Conservation (phyloP, 2,329 filamentous ascomycete species). For the Neurospora sp. region DNA sequence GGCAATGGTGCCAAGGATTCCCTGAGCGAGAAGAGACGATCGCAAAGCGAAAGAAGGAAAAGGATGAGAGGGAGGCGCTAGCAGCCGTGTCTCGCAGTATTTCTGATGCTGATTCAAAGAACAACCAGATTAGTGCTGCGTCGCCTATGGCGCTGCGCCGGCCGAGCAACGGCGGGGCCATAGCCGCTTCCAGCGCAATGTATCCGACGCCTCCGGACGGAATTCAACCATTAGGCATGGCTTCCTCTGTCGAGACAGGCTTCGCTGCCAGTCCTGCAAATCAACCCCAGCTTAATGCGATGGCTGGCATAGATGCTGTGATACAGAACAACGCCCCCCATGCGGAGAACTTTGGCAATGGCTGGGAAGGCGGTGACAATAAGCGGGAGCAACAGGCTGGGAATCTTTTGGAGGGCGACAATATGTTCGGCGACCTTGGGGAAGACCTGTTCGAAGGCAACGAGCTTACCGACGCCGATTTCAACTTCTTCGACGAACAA, state of each 20-base stretch:
- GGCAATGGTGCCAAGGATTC: conserved; percentile 35
- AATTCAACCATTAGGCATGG: conserved; percentile 42
- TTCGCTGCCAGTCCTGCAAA: conserved; percentile 46
- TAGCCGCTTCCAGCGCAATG: conserved; percentile 38
- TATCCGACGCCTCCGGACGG: conserved; percentile 66
- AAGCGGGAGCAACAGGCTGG: conserved; percentile 35
- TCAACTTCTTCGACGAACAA: conserved; percentile 69
- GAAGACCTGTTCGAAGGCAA: conserved; percentile 63
- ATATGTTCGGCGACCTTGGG: conserved; percentile 59
- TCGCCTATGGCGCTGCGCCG: conserved; percentile 43
- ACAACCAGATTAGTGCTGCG: conserved; percentile 35
- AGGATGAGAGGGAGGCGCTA: conserved; percentile 22
- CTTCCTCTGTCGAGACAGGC: conserved; percentile 44
- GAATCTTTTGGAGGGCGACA: conserved; percentile 39
- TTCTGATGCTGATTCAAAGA: conserved; percentile 30
- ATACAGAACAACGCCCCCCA: conserved; percentile 19
- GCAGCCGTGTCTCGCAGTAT: conserved; percentile 30
- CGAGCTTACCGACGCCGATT: conserved; percentile 72
- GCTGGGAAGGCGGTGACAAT: conserved; percentile 31
- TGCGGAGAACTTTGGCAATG: conserved; percentile 24
- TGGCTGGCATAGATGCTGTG: conserved; percentile 29
- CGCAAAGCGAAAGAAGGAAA: conserved; percentile 39
- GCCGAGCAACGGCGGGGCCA: conserved; percentile 32
- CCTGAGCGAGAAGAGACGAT: conserved; percentile 38
- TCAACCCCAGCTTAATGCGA: conserved; percentile 20